Conservation (phyloP, 495 filamentous ascomycete genomes). For the Tirmania nivea region DNA sequence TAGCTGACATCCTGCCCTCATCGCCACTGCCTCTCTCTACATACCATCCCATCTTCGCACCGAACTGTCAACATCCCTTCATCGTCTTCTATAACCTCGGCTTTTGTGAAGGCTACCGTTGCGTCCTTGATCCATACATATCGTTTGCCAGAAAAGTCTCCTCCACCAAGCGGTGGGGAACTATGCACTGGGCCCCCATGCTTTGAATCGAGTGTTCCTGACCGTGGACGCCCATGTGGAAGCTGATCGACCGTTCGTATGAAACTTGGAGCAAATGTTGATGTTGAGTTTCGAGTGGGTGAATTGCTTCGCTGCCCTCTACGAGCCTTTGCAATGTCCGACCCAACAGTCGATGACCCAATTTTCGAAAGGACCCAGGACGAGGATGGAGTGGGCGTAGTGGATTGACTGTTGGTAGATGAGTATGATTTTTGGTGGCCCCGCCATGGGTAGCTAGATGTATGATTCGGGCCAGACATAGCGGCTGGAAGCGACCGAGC, state of each 20-base stretch:
- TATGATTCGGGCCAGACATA: background rate
- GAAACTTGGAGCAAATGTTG: slow-evolving; percentile 86
- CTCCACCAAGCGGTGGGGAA: slow-evolving; percentile 54
- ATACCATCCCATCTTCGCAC: slow-evolving; percentile 80
- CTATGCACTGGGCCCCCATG: slow-evolving; percentile 42
- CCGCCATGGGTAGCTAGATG: background rate
- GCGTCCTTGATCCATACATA: slow-evolving; percentile 93
- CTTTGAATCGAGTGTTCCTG: background rate
- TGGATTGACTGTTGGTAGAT: background rate
- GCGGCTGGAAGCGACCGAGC: background rate
- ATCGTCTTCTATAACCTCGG: slow-evolving; percentile 70
- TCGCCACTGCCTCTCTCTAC: slow-evolving; percentile 12
- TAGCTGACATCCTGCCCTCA: background rate
- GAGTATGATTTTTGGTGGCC: background rate
- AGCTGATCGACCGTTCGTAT: slow-evolving; percentile 62
- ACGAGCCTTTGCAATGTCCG: background rate
- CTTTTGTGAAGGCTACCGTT: slow-evolving; percentile 70
- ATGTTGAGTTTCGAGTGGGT: slow-evolving; percentile 11
- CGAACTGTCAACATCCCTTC: slow-evolving; percentile 53
- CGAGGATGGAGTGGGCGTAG: background rate
- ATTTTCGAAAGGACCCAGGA: background rate
- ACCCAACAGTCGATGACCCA: background rate
- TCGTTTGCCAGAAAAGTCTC: slow-evolving; percentile 96
- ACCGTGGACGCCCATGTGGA: background rate
- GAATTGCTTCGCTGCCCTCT: slow-evolving; percentile 4